Evolutionary conservation across 495 filamentous ascomycete genomes (phyloP), one percentile per base, ranked within the genome.

Genomic region (Extremus antarcticus): DNA sequence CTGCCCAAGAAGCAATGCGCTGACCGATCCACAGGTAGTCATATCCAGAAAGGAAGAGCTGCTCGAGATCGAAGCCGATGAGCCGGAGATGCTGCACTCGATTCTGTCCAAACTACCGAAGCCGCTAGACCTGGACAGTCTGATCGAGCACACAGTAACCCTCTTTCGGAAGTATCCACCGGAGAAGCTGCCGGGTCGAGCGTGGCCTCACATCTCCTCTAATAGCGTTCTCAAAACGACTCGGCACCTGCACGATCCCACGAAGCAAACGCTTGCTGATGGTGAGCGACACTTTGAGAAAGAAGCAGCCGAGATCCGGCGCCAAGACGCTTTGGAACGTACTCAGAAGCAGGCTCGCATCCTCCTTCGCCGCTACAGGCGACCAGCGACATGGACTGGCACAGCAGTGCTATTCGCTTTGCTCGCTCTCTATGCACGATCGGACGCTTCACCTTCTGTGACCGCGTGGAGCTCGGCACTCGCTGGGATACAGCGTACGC

Each of bases 41-140:
- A 74, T 94, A 13, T 79, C 81, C 20, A 82, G 92, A 22, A 83
- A 83, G 50, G 78, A 79, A 24, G 88, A 96, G 65, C 75, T 98
- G 0, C 76, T 97, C 54, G 85, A 86, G 25, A 87, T 88, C 13
- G 83, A 87, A 0, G 66, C 73, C 17, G 86, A 95, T 50, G 92
- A 98, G 65, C 86, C 88, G 13, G 94, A 96, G 64, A 95, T 98
- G 82, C 78, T 98, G 17, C 89, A 95, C 68, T 87, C 82, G 46
- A 82, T 85, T 4, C 78, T 98, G 1, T 90, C 86, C 3, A 95
- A 94, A 67, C 77, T 98, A 1, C 92, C 92, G 0, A 78, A 77
- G 43, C 83, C 86, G 10, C 75, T 96, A n/a, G 80, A 95, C 60
- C 69, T 98, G 22, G 92, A 98, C 55, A 73, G 70, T 2, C 74